These are phyloP conservation scores for Penicillium sp. DNA, from an alignment of 2,329 filamentous ascomycete species.

Conservation along the genomic window DNA sequence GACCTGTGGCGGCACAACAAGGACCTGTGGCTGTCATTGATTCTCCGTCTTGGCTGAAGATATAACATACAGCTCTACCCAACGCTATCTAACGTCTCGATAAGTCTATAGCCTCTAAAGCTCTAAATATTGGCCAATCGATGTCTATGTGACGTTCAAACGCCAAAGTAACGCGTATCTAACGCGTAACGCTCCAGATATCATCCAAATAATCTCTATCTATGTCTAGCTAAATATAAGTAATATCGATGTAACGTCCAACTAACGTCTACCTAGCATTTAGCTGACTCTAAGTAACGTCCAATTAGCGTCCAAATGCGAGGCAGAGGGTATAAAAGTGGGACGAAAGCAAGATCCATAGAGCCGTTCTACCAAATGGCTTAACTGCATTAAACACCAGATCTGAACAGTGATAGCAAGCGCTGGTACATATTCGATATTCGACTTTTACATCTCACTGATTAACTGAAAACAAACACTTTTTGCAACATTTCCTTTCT, in stretches of 20 bases:
- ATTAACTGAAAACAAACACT: constrained; percentile 18
- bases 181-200: too few relatives aligned
- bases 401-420: neutral
- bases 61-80: neutral
- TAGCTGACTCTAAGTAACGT: neutral
- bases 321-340: neutral
- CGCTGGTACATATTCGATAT: neutral
- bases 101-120: neutral
- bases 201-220: neutral
- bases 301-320: neutral
- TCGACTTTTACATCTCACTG: constrained; percentile 10
- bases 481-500: constrained; percentile 11
- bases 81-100: neutral
- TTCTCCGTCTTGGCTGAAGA: neutral
- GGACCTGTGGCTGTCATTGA: too few relatives aligned
- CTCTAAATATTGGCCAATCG: neutral
- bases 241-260: neutral
- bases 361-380: neutral
- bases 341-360: neutral
- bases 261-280: neutral
- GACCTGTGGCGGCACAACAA: neutral
- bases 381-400: neutral
- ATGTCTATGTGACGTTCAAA: neutral
- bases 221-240: neutral
- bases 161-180: neutral